A percentile compares a stretch with the other conserved stretches of the same genome.
Conservation (phyloP, 148 eudicot species). For the Talinum fruticosum region DNA sequence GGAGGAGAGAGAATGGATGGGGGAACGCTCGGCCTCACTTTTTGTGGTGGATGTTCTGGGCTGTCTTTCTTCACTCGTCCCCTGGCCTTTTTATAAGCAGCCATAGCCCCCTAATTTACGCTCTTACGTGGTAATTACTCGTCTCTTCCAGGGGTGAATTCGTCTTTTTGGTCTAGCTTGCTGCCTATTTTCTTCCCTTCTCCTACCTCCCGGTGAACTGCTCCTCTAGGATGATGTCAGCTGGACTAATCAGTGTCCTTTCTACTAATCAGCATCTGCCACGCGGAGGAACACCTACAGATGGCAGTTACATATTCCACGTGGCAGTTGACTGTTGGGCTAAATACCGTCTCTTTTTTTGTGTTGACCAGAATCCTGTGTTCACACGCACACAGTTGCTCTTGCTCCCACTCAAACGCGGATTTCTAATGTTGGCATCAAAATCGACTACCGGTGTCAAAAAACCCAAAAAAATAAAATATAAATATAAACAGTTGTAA, state of each 20-base stretch:
- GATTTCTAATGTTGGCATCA: background rate
- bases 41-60: background rate
- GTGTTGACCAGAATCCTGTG: background rate
- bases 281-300: background rate
- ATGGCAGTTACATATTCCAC: background rate
- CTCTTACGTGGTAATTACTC: background rate
- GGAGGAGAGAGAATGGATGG: background rate
- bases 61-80: background rate
- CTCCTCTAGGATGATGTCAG: background rate
- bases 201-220: background rate
- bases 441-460: background rate
- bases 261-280: background rate
- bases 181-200: background rate
- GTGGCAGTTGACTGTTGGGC: background rate
- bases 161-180: background rate
- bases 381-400: background rate
- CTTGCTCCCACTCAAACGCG: background rate
- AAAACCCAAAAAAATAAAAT: too few relatives aligned
- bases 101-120: background rate
- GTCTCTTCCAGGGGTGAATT: background rate
- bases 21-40: constrained; percentile 6
- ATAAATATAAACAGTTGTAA: too few relatives aligned
- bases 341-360: background rate
- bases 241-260: background rate
- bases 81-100: background rate